Evolutionary conservation across 2,329 filamentous ascomycete genomes (phyloP), one percentile per base, ranked within the genome.

Genomic region (Microdochium trichocladiopsis): DNA sequence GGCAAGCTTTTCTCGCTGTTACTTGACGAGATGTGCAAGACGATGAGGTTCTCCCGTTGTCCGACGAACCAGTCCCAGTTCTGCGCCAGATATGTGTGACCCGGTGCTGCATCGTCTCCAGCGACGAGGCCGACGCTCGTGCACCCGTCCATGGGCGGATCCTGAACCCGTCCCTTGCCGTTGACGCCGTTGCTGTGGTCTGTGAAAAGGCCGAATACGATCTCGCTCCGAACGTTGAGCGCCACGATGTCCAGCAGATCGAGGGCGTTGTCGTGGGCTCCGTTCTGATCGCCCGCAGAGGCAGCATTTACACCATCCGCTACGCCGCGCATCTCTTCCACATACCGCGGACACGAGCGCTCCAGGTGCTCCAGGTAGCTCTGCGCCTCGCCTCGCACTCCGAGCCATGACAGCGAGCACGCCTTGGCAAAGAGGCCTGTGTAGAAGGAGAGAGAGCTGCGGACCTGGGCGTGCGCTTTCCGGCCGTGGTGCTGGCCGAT

Each of bases 51-150:
- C 11, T 65, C 57, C 21, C 71, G 72, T 53, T 84, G 78, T 14
- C 61, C 68, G 0, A 61, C 61, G 60, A 74, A 72, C 81, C 83
- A 86, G 57, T 84, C 79, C 80, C 80, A 84, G 52, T 83, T 84
- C 65, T 83, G 80, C 1, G 69, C 72, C 4, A 83, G 61, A 53
- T 73, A 75, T 0, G 69, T 71, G 10, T 18, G 14, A n/a, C n/a
- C 21, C 12, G 16, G n/a, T 18, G 41, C 4, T 45, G 41, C 14
- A n/a, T 8, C n/a, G 16, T 4, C 41, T 16, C 18, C n/a, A 18
- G 10, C 41, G 21, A 18, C 21, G 70, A 73, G 80, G 2, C 70
- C 70, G 12, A 82, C 56, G 14, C 73, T 72, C 0, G 80, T 83
- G 57, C 80, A 84, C 2, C 79, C 80, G 57, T 84, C 80, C 18